Evolutionary conservation across 2,329 filamentous ascomycete species (phyloP).

Genomic region (Fusarium staphyleae): DNA sequence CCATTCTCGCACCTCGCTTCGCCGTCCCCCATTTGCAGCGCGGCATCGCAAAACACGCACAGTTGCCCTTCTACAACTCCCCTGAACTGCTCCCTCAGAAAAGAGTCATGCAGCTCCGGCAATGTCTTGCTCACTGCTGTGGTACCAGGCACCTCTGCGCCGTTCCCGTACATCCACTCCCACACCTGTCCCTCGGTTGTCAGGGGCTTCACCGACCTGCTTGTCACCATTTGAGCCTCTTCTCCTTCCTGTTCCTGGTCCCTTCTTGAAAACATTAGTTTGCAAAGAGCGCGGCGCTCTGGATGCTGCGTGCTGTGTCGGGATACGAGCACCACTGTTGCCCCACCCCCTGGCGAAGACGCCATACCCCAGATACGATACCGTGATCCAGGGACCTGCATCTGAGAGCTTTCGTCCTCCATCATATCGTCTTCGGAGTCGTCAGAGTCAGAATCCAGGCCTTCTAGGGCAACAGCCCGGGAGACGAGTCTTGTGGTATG

Average conservation of each 20-base stretch:
- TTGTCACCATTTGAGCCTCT: not conserved
- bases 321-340: slow-evolving; percentile 59
- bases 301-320: slow-evolving; percentile 58
- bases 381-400: slow-evolving; percentile 57
- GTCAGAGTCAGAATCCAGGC: slow-evolving; percentile 45
- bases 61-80: slow-evolving; percentile 46
- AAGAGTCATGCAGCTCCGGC: slow-evolving; percentile 25
- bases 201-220: slow-evolving; percentile 16
- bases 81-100: slow-evolving; percentile 50
- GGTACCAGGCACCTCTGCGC: slow-evolving; percentile 54
- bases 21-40: slow-evolving; percentile 44
- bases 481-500: slow-evolving; percentile 55
- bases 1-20: slow-evolving; percentile 50
- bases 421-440: slow-evolving; percentile 42
- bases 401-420: slow-evolving; percentile 45
- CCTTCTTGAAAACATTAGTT: slow-evolving; percentile 49
- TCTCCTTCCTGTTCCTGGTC: slow-evolving; percentile 18
- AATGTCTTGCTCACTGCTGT: slow-evolving; percentile 35
- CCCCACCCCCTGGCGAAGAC: slow-evolving; percentile 58
- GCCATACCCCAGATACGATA: slow-evolving; percentile 63
- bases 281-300: slow-evolving; percentile 51
- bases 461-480: slow-evolving; percentile 53
- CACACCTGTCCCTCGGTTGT: slow-evolving; percentile 63
- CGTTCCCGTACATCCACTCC: slow-evolving; percentile 67
- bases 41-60: slow-evolving; percentile 57